phyloP scores from a whole-genome alignment of 306 rosid genomes.

The Gillenia trifoliata region DNA sequence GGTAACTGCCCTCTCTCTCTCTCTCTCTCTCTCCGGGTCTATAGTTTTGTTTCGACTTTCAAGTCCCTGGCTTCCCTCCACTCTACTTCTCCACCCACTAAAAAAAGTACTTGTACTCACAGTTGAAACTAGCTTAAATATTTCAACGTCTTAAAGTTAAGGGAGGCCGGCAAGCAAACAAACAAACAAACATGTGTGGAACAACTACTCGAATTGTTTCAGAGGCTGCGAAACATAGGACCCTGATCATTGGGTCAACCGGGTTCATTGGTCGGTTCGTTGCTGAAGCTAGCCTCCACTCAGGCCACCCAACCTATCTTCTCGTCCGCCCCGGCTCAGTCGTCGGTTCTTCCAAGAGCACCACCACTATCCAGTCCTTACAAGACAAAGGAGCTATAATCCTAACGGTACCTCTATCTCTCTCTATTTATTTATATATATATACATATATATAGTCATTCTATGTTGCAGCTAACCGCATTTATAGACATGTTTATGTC shows the following conservation, averaged over 20 bases:
- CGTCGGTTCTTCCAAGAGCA: constrained; percentile 16
- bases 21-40: too few species aligned
- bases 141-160: background rate
- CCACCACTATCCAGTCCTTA: constrained; percentile 15
- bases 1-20: too few species aligned
- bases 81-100: too few species aligned
- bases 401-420: constrained; percentile 28
- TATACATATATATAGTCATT: too few species aligned
- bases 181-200: constrained; percentile 1
- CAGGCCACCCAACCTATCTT: constrained; percentile 30
- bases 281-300: constrained; percentile 41
- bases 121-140: too few species aligned
- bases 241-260: constrained; percentile 37
- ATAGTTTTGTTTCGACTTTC: too few species aligned
- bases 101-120: too few species aligned
- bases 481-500: too few species aligned
- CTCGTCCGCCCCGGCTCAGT: constrained; percentile 28
- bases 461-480: too few species aligned
- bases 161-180: background rate
- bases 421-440: background rate
- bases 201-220: background rate
- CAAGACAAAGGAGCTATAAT: constrained; percentile 44
- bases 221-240: background rate
- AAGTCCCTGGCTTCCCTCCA: too few species aligned
- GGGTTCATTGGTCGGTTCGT: constrained; percentile 54